Evolutionary conservation across 148 eudicot species (phyloP).

Genomic region (Rhododendron ferrugineum): DNA sequence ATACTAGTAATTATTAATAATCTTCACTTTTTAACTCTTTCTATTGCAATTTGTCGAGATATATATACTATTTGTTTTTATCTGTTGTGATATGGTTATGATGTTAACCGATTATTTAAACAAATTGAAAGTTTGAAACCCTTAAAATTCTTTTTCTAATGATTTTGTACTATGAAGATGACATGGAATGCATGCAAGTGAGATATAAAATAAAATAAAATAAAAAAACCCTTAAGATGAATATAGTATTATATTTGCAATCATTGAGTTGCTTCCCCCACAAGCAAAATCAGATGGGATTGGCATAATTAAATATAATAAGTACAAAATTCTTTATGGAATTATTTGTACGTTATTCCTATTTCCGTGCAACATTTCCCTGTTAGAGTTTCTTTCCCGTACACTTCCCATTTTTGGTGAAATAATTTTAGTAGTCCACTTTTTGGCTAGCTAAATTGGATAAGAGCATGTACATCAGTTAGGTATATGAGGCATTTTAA

Average conservation of each 20-base stretch:
- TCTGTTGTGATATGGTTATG: not conserved
- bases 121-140: not conserved
- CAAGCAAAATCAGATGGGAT: not conserved
- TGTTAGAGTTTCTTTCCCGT: not conserved
- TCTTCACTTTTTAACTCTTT: not conserved
- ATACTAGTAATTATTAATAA: not conserved
- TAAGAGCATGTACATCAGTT: too few species aligned
- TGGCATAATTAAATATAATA: not conserved
- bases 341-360: not conserved
- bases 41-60: not conserved
- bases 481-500: too few species aligned
- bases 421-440: too few species aligned
- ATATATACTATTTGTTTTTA: not conserved
- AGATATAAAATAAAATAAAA: too few species aligned
- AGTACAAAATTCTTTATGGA: not conserved
- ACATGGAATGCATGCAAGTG: constrained; percentile 9
- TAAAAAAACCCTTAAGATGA: not conserved
- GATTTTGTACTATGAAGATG: constrained; percentile 6
- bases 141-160: not conserved
- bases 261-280: constrained; percentile 3
- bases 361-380: not conserved
- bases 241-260: not conserved
- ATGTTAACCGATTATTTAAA: not conserved
- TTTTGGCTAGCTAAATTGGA: too few species aligned
- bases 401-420: not conserved